Percentiles rank a stretch among this genome's conserved stretches.
These are phyloP conservation scores for Yarrowia alimentaria DNA, from an alignment of 805 yeast species.

Conservation along the genomic window DNA sequence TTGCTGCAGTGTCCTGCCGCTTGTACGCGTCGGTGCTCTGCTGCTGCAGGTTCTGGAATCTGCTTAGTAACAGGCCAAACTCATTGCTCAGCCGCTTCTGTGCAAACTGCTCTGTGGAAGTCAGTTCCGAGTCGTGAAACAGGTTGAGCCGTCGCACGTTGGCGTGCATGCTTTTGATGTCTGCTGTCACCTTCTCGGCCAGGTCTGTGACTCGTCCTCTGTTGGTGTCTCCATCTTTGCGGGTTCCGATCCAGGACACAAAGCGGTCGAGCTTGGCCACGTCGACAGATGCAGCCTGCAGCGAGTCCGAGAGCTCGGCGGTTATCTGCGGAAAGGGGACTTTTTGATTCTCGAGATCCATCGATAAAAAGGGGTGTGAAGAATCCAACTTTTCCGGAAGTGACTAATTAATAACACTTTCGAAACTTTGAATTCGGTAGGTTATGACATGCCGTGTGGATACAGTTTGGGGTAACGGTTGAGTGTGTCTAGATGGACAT, in stretches of 20 bases:
- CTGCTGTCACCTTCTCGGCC: slow-evolving; percentile 30
- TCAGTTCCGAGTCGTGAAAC: slow-evolving; percentile 26
- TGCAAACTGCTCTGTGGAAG: slow-evolving; percentile 40
- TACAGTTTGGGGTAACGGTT: too few relatives aligned
- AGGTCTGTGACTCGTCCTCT: slow-evolving; percentile 28
- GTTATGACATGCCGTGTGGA: too few relatives aligned
- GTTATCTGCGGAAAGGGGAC: slow-evolving; percentile 16
- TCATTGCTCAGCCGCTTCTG: slow-evolving; percentile 57
- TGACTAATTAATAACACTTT: too few relatives aligned
- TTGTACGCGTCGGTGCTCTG: slow-evolving; percentile 51
- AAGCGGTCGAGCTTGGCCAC: slow-evolving; percentile 26
- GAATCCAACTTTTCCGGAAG: too few relatives aligned
- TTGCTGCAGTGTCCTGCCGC: slow-evolving; percentile 22
- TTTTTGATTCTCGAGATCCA: slow-evolving; percentile 24
- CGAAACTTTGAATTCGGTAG: too few relatives aligned
- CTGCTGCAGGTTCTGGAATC: slow-evolving; percentile 46
- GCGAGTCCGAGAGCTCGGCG: slow-evolving; percentile 12
- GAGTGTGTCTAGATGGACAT: too few relatives aligned
- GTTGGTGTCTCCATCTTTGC: slow-evolving; percentile 25
- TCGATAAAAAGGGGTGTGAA: too few relatives aligned
- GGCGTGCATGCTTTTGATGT: slow-evolving; percentile 30
- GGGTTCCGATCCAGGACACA: slow-evolving; percentile 26
- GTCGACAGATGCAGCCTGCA: slow-evolving; percentile 12
- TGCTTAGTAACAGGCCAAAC: slow-evolving; percentile 51
- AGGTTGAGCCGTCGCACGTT: slow-evolving; percentile 16